phyloP scores from a whole-genome alignment of 1,139 yeast species.

The Lodderomyces orthopsilosis region DNA sequence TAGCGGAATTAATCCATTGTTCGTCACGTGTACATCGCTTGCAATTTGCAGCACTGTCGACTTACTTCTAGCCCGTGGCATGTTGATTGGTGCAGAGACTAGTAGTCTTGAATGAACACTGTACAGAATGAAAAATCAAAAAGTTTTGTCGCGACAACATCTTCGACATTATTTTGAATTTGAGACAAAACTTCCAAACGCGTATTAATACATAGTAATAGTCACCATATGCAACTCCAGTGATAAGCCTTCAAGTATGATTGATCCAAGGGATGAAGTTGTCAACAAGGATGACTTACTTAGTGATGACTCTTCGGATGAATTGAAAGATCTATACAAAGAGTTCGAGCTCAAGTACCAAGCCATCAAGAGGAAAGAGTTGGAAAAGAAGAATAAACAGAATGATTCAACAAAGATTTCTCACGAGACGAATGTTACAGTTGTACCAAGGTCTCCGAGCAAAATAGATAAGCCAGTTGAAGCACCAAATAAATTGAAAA shows the following conservation, averaged over 20 bases:
- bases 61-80: slow-evolving; percentile 45
- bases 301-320: slow-evolving; percentile 30
- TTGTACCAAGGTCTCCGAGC: not conserved
- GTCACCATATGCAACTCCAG: no score
- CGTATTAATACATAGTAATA: no score
- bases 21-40: slow-evolving; percentile 30
- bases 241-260: not conserved
- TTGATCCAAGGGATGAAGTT: slow-evolving; percentile 22
- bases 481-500: not conserved
- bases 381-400: not conserved
- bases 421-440: not conserved
- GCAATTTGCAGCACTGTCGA: slow-evolving; percentile 51
- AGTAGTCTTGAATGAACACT: no score
- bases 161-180: not conserved
- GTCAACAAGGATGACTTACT: slow-evolving; percentile 22
- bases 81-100: slow-evolving; percentile 8
- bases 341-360: slow-evolving; percentile 26
- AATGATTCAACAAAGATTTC: not conserved
- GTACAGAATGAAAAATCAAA: not conserved
- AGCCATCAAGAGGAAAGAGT: slow-evolving; percentile 16
- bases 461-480: not conserved
- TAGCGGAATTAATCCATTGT: slow-evolving; percentile 20
- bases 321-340: slow-evolving; percentile 25
- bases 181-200: not conserved
- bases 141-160: not conserved